A percentile compares a stretch with the other conserved stretches of the same genome.
phyloP scores from a whole-genome alignment of 2,329 filamentous ascomycete species.

The Lasiodiplodia gonubiensis region DNA sequence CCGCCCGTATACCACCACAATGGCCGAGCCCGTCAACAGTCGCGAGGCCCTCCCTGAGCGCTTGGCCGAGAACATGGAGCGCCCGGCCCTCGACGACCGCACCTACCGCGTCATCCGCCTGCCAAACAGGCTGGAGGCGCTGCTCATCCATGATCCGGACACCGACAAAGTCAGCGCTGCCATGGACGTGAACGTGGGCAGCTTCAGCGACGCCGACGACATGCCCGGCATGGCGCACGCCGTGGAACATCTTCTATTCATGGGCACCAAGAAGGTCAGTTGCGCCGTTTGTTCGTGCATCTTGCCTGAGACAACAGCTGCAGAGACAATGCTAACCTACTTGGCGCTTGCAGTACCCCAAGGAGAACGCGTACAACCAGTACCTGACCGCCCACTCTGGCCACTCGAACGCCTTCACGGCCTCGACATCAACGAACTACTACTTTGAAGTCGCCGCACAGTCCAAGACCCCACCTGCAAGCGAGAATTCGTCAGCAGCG shows the following conservation, averaged over 20 bases:
- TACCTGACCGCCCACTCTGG: conserved; percentile 91
- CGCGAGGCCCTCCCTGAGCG: conserved; percentile 36
- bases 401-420: conserved; percentile 93
- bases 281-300: neutral
- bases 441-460: conserved; percentile 94
- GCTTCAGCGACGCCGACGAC: conserved; percentile 87
- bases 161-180: conserved; percentile 97
- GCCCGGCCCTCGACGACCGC: conserved; percentile 82
- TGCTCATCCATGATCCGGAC: conserved; percentile 90
- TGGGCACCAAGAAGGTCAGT: conserved; percentile 90
- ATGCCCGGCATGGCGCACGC: conserved; percentile 96
- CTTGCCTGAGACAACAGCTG: neutral
- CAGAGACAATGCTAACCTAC: conserved; percentile 21
- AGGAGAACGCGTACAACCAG: conserved; percentile 93
- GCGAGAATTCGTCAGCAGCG: conserved; percentile 48
- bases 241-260: conserved; percentile 95
- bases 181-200: conserved; percentile 94
- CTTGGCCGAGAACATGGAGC: conserved; percentile 73
- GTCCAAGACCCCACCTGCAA: conserved; percentile 61
- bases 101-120: conserved; percentile 86
- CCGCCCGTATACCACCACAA: conserved; percentile 31
- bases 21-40: conserved; percentile 28
- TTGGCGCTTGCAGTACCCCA: conserved; percentile 68
- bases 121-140: conserved; percentile 83
- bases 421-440: conserved; percentile 92